Evolutionary conservation across 108 stramenopile species (phyloP), one percentile per base, ranked within the genome.

Genomic region (Cyclotella choctawhatcheeana): DNA sequence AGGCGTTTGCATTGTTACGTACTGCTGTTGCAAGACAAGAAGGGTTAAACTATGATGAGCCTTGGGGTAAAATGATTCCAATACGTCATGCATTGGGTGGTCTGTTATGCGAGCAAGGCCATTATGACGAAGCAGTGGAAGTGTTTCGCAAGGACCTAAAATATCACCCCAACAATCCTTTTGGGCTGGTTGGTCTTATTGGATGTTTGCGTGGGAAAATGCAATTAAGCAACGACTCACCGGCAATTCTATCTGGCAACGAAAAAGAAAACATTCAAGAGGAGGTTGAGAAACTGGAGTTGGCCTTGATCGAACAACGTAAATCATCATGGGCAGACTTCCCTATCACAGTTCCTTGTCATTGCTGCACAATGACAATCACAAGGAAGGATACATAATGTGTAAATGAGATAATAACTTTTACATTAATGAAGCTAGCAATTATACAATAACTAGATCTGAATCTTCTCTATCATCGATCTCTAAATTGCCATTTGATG

Each of bases 1-100:
- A 87, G n/a, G 90, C 92, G 12, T 95, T 93, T 71, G 50, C 76
- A 1, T 64, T 88, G 45, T 74, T 95, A 10, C 76, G 90, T 33
- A 73, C 77, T 33, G 89, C 92, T 13, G 92, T 95, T 7, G 50
- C 73, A 2, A 64, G 90, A 58, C 91, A 95, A 63, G 94, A 95
- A 76, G 81, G 82, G 34, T 76, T 95, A 70, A 80, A 87, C 40
- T 95, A 84, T 65, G 87, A 95, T 68, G 94, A 95, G 58, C 94
- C 94, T 14, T 95, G 94, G 94, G 94, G 94, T n/a, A 91, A 89
- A 47, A 95, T 95, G 94, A 87, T 89, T 71, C 94, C 94, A 17
- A 85, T 89, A 44, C 68, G 94, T 13, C 94, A 95, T 84, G 89
- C 94, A 0, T 76, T 95, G 59, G 94, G 94, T 18, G 94, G 91